phyloP scores from a whole-genome alignment of 2,329 filamentous ascomycete species.

The Epichloe glyceriae region DNA sequence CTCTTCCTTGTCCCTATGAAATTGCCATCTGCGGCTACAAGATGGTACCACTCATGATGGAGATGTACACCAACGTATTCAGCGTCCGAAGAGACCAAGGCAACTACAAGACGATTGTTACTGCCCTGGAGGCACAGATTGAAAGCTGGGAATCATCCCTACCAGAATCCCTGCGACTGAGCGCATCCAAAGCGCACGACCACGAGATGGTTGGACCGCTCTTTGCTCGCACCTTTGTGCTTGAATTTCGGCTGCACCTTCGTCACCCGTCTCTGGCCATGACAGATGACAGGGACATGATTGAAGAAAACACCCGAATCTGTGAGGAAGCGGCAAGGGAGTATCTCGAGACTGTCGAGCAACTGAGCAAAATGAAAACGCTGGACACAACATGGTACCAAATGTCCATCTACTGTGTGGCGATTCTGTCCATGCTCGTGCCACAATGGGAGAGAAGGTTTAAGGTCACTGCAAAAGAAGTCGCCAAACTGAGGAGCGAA shows the following conservation, averaged over 20 bases:
- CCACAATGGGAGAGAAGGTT: constrained; percentile 55
- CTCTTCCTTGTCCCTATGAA: constrained; percentile 51
- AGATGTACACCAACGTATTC: constrained; percentile 68
- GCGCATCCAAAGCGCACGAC: constrained; percentile 26
- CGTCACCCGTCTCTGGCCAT: constrained; percentile 49
- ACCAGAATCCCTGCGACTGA: constrained; percentile 44
- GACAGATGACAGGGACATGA: constrained; percentile 38
- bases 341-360: constrained; percentile 46
- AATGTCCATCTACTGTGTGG: constrained; percentile 56
- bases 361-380: constrained; percentile 50
- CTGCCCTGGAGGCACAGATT: constrained; percentile 52
- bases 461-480: constrained; percentile 42
- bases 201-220: constrained; percentile 38
- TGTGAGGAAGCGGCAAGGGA: constrained; percentile 54
- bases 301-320: constrained; percentile 49
- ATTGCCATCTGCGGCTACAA: constrained; percentile 55
- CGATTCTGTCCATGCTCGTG: constrained; percentile 60
- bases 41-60: constrained; percentile 52
- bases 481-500: constrained; percentile 48
- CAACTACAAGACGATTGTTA: constrained; percentile 51
- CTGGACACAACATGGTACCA: constrained; percentile 72
- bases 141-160: constrained; percentile 50
- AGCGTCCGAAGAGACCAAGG: constrained; percentile 48
- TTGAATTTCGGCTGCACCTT: constrained; percentile 47
- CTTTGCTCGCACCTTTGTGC: constrained; percentile 38